Percentiles rank a stretch among this genome's conserved stretches.
phyloP scores from a whole-genome alignment of 177 flowering plant genomes.

The Vitis hybrid region DNA sequence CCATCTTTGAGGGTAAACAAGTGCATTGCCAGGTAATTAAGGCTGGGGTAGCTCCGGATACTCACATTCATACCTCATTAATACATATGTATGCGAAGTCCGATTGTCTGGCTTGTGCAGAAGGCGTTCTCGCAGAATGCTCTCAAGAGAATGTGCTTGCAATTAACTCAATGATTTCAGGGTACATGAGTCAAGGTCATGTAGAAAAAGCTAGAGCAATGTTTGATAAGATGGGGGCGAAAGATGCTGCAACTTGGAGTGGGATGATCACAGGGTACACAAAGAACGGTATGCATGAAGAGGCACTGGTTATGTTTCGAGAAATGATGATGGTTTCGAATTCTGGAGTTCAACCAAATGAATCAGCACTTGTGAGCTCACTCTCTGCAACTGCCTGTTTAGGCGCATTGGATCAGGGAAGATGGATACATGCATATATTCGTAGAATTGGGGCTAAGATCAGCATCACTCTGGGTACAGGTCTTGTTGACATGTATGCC shows the following conservation, averaged over 20 bases:
- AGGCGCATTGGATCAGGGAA: conserved; percentile 39
- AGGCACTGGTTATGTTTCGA: conserved; percentile 27
- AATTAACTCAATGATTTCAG: conserved; percentile 32
- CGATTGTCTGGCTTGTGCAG: conserved; percentile 20
- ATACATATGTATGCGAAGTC: conserved; percentile 34
- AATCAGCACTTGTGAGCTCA: conserved; percentile 30
- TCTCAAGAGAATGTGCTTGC: conserved; percentile 20
- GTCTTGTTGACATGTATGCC: conserved; percentile 26
- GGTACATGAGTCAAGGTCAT: conserved; percentile 26
- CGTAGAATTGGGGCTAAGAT: conserved; percentile 12
- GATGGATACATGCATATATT: conserved; percentile 35
- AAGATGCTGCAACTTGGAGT: conserved; percentile 43
- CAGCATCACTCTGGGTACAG: conserved; percentile 16
- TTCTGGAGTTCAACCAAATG: conserved; percentile 17
- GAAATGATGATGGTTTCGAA: conserved; percentile 28
- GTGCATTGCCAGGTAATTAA: conserved; percentile 29
- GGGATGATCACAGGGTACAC: conserved; percentile 41
- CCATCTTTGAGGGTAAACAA: conserved; percentile 32
- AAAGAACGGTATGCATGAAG: conserved; percentile 23
- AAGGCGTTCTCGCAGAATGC: conserved; percentile 13
- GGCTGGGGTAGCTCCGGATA: conserved; percentile 20
- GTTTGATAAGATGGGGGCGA: conserved; percentile 27
- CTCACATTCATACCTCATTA: conserved; percentile 30
- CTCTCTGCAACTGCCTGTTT: conserved; percentile 34
- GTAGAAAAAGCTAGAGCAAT: conserved; percentile 21